These are phyloP conservation scores for Mycena albidolilacea DNA, from an alignment of 768 basidiomycete species.

Conservation along the genomic window DNA sequence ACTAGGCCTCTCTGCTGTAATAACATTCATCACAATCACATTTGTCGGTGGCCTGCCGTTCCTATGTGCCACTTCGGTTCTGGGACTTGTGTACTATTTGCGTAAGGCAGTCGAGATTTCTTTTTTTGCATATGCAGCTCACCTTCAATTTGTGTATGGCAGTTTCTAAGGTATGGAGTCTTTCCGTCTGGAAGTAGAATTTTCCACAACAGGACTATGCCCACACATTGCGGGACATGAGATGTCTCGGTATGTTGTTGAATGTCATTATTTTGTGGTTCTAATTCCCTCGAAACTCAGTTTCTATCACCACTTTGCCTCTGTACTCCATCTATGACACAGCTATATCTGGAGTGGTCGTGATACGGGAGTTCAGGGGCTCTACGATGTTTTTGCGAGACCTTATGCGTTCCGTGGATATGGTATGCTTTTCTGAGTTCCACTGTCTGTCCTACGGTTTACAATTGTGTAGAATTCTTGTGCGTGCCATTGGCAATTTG, in stretches of 20 bases:
- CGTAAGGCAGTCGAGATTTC: conserved; percentile 56
- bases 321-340: conserved; percentile 63
- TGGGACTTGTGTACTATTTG: conserved; percentile 79
- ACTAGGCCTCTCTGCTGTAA: conserved; percentile 41
- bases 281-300: conserved; percentile 23
- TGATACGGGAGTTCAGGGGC: conserved; percentile 89
- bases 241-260: conserved; percentile 73
- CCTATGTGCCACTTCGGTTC: conserved; percentile 67
- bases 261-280: too few relatives aligned
- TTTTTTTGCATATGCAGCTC: not conserved
- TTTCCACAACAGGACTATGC: conserved; percentile 62
- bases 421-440: conserved; percentile 59
- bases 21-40: conserved; percentile 81
- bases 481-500: conserved; percentile 94
- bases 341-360: conserved; percentile 77
- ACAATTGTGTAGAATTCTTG: conserved; percentile 61
- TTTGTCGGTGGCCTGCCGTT: conserved; percentile 86
- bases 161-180: conserved; percentile 4
- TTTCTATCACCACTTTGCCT: conserved; percentile 51
- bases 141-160: not conserved
- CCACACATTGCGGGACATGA: conserved; percentile 90
- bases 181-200: conserved; percentile 44
- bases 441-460: conserved; percentile 14
- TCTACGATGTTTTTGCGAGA: conserved; percentile 88
- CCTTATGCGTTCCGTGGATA: conserved; percentile 86